Evolutionary conservation across 208 protist genomes (phyloP), one percentile per base, ranked within the genome.

Genomic region (Trypanosomatidae sp.): DNA sequence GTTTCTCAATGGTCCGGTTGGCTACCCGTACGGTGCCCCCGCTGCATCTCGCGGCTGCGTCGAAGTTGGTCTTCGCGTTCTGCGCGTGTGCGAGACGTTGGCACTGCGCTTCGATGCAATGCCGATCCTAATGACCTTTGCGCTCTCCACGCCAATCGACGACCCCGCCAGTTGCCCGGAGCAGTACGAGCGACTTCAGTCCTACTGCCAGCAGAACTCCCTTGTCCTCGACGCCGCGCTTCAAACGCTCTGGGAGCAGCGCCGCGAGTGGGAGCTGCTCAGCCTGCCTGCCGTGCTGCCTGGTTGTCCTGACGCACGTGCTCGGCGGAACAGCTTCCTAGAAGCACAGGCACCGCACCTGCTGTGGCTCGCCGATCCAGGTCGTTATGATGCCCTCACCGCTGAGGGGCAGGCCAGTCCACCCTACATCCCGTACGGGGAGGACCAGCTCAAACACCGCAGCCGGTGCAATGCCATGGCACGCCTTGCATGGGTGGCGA

Each of bases 231-330:
- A 82, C 10, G 83, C 87, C 22, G 85, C 89, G 8, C 71, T 93
- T 41, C 79, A 77, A 13, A 67, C 76, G 7, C 77, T 96, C 30
- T 73, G 87, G 71, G 39, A 74, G 39, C 73, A 86, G 65, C 76
- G 82, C 22, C 83, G 91, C 6, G 87, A 93, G 69, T 92, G 86
- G 89, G 91, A 96, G 73, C 75, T 96, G 62, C 80, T 93, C 52
- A 73, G 83, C n/a, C 71, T 96, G 33, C 89, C 85, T n/a, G 39
- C 83, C 5, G 70, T 92, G n/a, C 50, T 94, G 53, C 71, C 67
- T 4, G 59, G 50, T 19, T 73, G 73, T 67, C 80, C 80, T 22
- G 66, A 71, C 25, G 77, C 79, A 15, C 52, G 75, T 1, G 53
- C 60, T 19, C 78, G 76, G n/a, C 87, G 86, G 58, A 84, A 88